Base-by-base conservation (phyloP, 768 basidiomycete species). In the Boletus eberwhitei region DNA sequence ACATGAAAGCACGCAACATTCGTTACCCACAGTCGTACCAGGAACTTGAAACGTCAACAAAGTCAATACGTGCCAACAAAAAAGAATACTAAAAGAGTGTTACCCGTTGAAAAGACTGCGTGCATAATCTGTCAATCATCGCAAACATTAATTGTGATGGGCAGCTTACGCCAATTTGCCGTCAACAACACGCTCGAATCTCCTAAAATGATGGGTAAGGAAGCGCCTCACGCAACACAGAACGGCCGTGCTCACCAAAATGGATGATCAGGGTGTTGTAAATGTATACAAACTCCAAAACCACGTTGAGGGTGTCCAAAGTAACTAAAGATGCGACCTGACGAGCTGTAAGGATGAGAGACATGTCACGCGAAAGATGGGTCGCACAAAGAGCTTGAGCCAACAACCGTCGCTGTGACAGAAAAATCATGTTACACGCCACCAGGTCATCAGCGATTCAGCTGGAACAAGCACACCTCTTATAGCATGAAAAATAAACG, bases 81-180 rank as follows among this genome's bases (percentile, higher is more conserved):
- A 34, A 6, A 1, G n/a, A 14, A 55, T 22, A n/a, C 31, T 5
- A 32, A 48, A 44, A 16, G 17, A 24, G 29, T 26, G 29, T 55
- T 61, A 66, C 66, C 36, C 24, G 67, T 68, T 31, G 71, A 69
- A 53, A 72, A 70, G 17, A 69, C 67, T 68, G 36, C 29, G 17
- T 16, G 26, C n/a, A n/a, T n/a, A 14, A n/a, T 31, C 19, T 32
- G 40, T 61, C 21, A 51, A 41, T 24, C 32, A 29, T 21, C 7
- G 8, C 17, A 34, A 8, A 41, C 36, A 36, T n/a, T 17, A 9
- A 39, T 29, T 22, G 16, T n/a, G 26, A 29, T 14, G 17, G 24
- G 19, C 3, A 19, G 32, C 66, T 38, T 46, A 66, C 65, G 22
- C 65, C 65, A 66, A 31, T 66, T 63, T 39, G 66, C 56, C 17